Evolutionary conservation across 2,329 filamentous ascomycete genomes (phyloP).

Genomic region (Apiospora koreana): DNA sequence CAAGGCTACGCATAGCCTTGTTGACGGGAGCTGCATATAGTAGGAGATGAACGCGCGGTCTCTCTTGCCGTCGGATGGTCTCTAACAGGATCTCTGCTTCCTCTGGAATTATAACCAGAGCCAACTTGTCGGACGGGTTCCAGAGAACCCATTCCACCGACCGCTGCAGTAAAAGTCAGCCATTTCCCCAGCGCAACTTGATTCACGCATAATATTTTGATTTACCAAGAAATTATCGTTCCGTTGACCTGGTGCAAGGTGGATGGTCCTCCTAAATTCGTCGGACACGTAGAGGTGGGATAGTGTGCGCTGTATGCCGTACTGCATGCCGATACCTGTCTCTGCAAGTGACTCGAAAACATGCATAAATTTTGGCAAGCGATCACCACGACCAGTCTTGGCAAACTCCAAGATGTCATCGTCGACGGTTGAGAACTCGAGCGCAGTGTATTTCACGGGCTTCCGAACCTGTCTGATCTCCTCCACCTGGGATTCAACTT

Average conservation of each 20-base stretch:
- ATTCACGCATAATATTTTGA: slow-evolving; percentile 2
- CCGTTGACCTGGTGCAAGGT: slow-evolving; percentile 16
- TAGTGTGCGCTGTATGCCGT: slow-evolving; percentile 25
- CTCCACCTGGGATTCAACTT: slow-evolving; percentile 61
- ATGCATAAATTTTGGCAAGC: slow-evolving; percentile 32
- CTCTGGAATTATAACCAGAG: slow-evolving; percentile 61
- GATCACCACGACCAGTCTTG: slow-evolving; percentile 37
- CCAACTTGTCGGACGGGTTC: slow-evolving; percentile 45
- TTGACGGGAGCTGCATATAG: slow-evolving; percentile 64
- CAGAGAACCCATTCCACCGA: slow-evolving; percentile 65
- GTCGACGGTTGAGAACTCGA: slow-evolving; percentile 48
- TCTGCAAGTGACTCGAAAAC: slow-evolving; percentile 44
- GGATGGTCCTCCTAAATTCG: slow-evolving; percentile 52
- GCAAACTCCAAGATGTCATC: slow-evolving; percentile 46
- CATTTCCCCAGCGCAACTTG: not conserved
- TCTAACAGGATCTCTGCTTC: slow-evolving; percentile 63
- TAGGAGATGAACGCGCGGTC: slow-evolving; percentile 46
- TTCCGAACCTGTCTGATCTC: slow-evolving; percentile 56
- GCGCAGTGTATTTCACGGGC: slow-evolving; percentile 38
- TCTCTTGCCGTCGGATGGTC: slow-evolving; percentile 31
- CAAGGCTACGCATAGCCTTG: slow-evolving; percentile 60
- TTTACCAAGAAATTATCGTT: slow-evolving; percentile 38
- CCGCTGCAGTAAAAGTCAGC: slow-evolving; percentile 29
- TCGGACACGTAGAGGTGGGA: slow-evolving; percentile 39
- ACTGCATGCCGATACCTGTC: slow-evolving; percentile 35